These are phyloP conservation scores for Monilinia fructicola DNA, from an alignment of 2,329 filamentous ascomycete genomes.

Conservation along the genomic window DNA sequence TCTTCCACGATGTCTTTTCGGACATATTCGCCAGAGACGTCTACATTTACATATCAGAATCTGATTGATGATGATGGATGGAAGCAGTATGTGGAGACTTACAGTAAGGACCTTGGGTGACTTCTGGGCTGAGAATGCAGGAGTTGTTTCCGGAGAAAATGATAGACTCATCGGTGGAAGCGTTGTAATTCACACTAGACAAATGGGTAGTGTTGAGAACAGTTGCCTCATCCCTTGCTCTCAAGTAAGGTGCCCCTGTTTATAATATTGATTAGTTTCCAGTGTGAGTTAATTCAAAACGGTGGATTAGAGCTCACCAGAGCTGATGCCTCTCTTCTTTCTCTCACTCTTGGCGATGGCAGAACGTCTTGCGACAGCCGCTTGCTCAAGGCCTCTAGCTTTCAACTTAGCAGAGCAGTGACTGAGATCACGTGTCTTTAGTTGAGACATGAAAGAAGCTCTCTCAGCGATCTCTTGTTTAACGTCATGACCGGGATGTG, in stretches of 20 bases:
- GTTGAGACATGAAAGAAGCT: conserved; percentile 40
- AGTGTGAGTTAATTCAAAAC: not conserved
- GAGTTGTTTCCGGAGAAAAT: conserved; percentile 48
- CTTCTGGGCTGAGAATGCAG: conserved; percentile 54
- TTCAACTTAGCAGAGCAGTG: conserved; percentile 45
- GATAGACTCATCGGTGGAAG: conserved; percentile 40
- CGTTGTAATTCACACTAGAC: conserved; percentile 37
- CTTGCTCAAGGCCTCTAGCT: conserved; percentile 42
- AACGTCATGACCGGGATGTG: conserved; percentile 45
- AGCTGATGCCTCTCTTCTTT: conserved; percentile 37
- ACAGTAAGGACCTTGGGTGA: conserved; percentile 56
- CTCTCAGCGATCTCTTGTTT: conserved; percentile 42
- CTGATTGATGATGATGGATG: not conserved
- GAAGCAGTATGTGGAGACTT: not conserved
- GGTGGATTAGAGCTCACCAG: not conserved
- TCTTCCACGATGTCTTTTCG: conserved; percentile 37
- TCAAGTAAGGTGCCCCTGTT: not conserved
- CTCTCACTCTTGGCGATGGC: conserved; percentile 41
- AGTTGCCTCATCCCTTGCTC: conserved; percentile 27
- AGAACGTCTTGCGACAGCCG: conserved; percentile 41
- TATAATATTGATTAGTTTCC: not conserved
- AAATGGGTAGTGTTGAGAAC: conserved; percentile 29
- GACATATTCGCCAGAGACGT: conserved; percentile 43
- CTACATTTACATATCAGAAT: conserved; percentile 29
- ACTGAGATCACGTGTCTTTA: conserved; percentile 40